These are phyloP conservation scores for Ophiostoma sp. DNA, from an alignment of 2,329 filamentous ascomycete genomes.

Conservation along the genomic window DNA sequence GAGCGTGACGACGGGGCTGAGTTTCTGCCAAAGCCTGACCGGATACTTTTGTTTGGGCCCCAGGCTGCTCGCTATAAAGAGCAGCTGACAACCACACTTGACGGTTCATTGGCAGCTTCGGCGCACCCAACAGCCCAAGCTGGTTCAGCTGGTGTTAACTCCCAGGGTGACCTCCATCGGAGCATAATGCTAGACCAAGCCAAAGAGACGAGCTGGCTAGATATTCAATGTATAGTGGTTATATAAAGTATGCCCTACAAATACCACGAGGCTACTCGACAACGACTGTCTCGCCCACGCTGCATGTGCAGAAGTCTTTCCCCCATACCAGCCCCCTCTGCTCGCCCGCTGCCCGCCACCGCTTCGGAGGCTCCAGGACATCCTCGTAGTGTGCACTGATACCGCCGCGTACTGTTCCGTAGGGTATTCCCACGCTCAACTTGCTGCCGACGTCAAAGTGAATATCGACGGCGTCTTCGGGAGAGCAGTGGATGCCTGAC, in stretches of 20 bases:
- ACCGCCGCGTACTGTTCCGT: slow-evolving; percentile 54
- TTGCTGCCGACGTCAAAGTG: slow-evolving; percentile 76
- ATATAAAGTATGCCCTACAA: too few species aligned
- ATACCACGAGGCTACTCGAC: neutral
- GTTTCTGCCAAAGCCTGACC: neutral
- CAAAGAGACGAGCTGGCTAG: too few species aligned
- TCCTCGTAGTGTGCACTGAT: slow-evolving; percentile 43
- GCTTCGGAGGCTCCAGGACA: slow-evolving; percentile 56
- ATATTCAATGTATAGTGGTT: too few species aligned
- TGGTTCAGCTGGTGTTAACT: neutral
- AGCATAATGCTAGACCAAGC: neutral
- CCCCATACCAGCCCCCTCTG: neutral
- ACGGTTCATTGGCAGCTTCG: neutral
- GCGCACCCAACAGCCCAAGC: neutral
- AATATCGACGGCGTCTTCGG: slow-evolving; percentile 81
- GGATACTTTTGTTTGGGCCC: neutral
- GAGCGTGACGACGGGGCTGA: neutral
- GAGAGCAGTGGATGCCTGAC: slow-evolving; percentile 77
- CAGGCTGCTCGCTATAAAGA: neutral
- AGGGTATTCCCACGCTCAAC: slow-evolving; percentile 82
- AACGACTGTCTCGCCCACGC: neutral
- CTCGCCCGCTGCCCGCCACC: neutral
- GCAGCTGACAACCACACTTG: neutral
- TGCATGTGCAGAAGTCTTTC: neutral
- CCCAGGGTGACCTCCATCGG: neutral